phyloP scores from a whole-genome alignment of 495 filamentous ascomycete species.

The Staphylotrichum tortipilum region DNA sequence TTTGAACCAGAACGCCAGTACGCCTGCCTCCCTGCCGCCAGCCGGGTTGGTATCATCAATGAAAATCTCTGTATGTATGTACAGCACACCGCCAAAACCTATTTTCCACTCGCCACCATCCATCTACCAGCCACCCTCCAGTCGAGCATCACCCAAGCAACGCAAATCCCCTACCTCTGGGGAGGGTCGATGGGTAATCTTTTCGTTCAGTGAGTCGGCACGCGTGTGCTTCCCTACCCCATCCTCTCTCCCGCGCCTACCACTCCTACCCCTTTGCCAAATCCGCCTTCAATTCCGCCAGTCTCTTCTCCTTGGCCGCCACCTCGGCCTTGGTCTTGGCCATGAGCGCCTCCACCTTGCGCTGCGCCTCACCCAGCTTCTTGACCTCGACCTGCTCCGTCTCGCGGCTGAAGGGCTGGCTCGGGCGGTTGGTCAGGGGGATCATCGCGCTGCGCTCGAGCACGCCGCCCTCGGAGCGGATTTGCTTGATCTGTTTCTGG shows the following conservation, averaged over 20 bases:
- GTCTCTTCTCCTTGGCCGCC: constrained; percentile 48
- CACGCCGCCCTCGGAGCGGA: constrained; percentile 38
- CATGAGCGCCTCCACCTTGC: constrained; percentile 57
- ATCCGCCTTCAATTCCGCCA: constrained; percentile 36
- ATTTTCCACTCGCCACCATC: background rate
- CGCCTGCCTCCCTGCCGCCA: background rate
- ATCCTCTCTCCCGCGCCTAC: background rate
- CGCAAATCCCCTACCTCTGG: too few relatives aligned
- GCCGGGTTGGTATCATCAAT: background rate
- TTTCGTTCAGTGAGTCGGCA: too few relatives aligned
- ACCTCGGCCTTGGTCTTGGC: constrained; percentile 55
- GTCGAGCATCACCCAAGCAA: too few relatives aligned
- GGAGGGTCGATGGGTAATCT: too few relatives aligned
- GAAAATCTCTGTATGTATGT: too few relatives aligned
- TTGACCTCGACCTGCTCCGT: constrained; percentile 65
- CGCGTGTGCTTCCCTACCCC: too few relatives aligned
- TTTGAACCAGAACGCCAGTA: background rate
- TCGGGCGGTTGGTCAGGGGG: constrained; percentile 51
- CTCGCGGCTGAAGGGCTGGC: constrained; percentile 64
- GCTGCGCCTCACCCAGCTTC: constrained; percentile 61
- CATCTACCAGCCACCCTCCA: background rate
- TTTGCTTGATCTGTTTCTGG: constrained; percentile 3
- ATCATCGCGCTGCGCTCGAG: constrained; percentile 61
- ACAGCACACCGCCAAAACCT: background rate
- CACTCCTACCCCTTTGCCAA: constrained; percentile 7